Evolutionary conservation across 2,329 filamentous ascomycete genomes (phyloP).

Genomic region (Sclerotinia trifoliorum): DNA sequence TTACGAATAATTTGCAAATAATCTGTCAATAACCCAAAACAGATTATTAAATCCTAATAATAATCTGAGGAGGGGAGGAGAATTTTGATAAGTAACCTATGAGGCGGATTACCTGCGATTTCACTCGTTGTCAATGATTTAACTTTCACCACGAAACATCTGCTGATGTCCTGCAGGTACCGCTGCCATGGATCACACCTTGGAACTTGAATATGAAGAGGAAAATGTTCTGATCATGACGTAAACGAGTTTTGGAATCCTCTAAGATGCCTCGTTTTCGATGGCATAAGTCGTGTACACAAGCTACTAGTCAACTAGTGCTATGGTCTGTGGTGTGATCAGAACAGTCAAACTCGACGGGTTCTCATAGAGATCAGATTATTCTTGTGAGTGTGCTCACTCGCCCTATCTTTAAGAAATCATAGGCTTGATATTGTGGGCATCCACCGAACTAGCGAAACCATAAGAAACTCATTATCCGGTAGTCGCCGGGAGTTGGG

Average conservation of each 20-base stretch:
- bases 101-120: not conserved
- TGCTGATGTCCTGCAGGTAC: not conserved
- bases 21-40: too few relatives aligned
- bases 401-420: slow-evolving; percentile 28
- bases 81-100: too few relatives aligned
- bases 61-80: too few relatives aligned
- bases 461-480: not conserved
- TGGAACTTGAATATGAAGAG: slow-evolving; percentile 41
- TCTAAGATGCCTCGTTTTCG: not conserved
- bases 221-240: slow-evolving; percentile 43
- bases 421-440: slow-evolving; percentile 48
- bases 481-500: not conserved
- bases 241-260: slow-evolving; percentile 41
- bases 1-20: too few relatives aligned
- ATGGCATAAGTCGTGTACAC: not conserved
- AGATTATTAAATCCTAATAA: too few relatives aligned
- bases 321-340: not conserved
- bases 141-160: not conserved
- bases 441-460: slow-evolving; percentile 40
- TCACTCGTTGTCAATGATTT: not conserved
- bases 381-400: not conserved
- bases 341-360: not conserved
- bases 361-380: slow-evolving; percentile 1
- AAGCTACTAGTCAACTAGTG: not conserved
- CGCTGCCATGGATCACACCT: slow-evolving; percentile 43